A percentile compares a stretch with the other conserved stretches of the same genome.
Conservation (phyloP, 179 eudicot genomes). For the Sideroxylon spinosum region DNA sequence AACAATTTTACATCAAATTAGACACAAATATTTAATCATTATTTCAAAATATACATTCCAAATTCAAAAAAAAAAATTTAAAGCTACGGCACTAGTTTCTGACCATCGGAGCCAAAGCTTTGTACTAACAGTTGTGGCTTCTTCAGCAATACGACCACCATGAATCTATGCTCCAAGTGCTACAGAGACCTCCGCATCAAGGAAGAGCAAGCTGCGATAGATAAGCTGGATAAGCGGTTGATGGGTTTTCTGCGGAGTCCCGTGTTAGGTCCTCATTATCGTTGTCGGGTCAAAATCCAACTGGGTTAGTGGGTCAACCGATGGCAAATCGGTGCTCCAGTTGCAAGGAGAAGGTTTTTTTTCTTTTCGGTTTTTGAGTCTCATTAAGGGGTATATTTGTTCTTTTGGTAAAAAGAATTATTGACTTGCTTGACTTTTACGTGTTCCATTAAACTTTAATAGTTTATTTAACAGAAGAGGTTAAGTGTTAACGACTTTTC, state of each 20-base stretch:
- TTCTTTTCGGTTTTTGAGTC: too few relatives aligned
- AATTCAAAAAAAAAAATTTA: too few relatives aligned
- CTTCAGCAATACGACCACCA: constrained; percentile 59
- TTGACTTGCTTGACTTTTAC: too few relatives aligned
- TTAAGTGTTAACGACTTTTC: too few relatives aligned
- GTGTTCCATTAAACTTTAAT: too few relatives aligned
- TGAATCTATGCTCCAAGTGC: constrained; percentile 78
- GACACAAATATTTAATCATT: too few relatives aligned
- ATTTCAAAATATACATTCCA: too few relatives aligned
- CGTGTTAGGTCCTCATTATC: background rate
- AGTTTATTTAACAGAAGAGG: too few relatives aligned
- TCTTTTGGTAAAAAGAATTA: too few relatives aligned
- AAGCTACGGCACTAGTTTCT: constrained; percentile 33
- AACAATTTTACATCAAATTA: too few relatives aligned
- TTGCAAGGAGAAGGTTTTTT: constrained; percentile 74
- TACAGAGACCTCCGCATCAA: constrained; percentile 17
- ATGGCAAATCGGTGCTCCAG: constrained; percentile 40
- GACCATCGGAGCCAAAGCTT: constrained; percentile 42
- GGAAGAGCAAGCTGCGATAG: constrained; percentile 31
- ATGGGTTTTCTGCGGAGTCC: background rate
- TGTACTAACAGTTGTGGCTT: constrained; percentile 81
- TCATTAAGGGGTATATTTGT: too few relatives aligned
- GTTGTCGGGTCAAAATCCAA: background rate
- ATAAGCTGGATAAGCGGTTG: constrained; percentile 10
- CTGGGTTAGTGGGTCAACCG: background rate